phyloP scores from a whole-genome alignment of 2,329 filamentous ascomycete species.

The Xylaria sp. region DNA sequence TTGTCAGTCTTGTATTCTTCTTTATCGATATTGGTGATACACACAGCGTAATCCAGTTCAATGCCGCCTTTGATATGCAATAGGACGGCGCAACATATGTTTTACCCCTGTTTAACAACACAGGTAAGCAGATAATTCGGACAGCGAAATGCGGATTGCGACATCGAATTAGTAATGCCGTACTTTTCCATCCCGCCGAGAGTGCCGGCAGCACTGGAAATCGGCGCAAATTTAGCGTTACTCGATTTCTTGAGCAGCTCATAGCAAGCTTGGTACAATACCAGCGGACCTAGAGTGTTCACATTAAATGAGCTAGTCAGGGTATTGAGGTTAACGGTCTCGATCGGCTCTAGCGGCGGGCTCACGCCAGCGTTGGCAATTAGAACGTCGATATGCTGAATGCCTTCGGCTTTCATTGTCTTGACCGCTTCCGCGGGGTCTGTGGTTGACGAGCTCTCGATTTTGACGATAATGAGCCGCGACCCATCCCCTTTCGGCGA shows the following conservation, averaged over 20 bases:
- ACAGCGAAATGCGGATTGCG: not conserved
- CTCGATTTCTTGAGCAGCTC: slow-evolving; percentile 48
- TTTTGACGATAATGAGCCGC: slow-evolving; percentile 44
- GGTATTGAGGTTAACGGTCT: slow-evolving; percentile 47
- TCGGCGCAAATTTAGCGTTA: slow-evolving; percentile 47
- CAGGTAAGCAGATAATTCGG: not conserved
- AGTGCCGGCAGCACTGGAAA: slow-evolving; percentile 48
- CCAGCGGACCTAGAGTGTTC: slow-evolving; percentile 47
- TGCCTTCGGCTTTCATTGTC: slow-evolving; percentile 38
- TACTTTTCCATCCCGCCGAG: slow-evolving; percentile 34
- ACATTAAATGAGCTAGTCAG: slow-evolving; percentile 42
- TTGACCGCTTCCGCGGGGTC: slow-evolving; percentile 44
- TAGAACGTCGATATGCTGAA: slow-evolving; percentile 50
- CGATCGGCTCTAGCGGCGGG: slow-evolving; percentile 40
- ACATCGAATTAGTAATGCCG: not conserved
- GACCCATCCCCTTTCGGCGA: slow-evolving; percentile 26
- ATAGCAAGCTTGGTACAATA: slow-evolving; percentile 47
- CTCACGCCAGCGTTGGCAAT: slow-evolving; percentile 52
- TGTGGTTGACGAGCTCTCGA: slow-evolving; percentile 44
- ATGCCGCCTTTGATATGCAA: slow-evolving; percentile 48
- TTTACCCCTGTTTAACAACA: slow-evolving; percentile 2
- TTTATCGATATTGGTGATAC: not conserved
- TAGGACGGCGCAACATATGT: slow-evolving; percentile 45
- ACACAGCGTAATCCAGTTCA: slow-evolving; percentile 49
- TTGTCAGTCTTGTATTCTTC: not conserved